phyloP scores from a whole-genome alignment of 805 yeast genomes.

The Schwanniomyces polymorphus region DNA sequence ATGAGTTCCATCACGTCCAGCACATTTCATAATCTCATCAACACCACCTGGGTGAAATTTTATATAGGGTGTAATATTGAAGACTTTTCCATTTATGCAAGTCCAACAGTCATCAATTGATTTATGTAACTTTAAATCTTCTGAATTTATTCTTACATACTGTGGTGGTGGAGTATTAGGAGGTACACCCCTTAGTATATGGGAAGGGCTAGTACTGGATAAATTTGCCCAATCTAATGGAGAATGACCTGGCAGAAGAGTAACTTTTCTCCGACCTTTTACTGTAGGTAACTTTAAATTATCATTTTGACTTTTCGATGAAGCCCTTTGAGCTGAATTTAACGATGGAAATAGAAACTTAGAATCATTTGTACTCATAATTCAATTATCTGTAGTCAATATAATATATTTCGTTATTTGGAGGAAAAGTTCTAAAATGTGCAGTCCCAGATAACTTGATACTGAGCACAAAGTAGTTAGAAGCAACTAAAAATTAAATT shows the following conservation, averaged over 20 bases:
- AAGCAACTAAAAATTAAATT: no score
- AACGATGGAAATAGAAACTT: conserved; percentile 27
- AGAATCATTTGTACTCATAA: background rate
- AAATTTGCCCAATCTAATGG: conserved; percentile 83
- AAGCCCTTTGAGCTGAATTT: conserved; percentile 37
- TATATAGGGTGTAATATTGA: conserved; percentile 81
- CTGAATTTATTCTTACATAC: conserved; percentile 49
- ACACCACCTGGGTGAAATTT: conserved; percentile 93
- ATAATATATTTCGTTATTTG: background rate
- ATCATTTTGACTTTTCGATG: conserved; percentile 9
- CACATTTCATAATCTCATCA: conserved; percentile 70
- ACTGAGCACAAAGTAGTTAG: no score
- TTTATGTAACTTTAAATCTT: conserved; percentile 61
- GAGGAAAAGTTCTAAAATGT: background rate
- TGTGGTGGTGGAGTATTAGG: conserved; percentile 54
- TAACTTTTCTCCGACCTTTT: conserved; percentile 48
- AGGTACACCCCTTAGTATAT: conserved; percentile 53
- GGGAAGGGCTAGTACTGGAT: conserved; percentile 42
- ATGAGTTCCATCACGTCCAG: conserved; percentile 80
- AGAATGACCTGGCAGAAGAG: conserved; percentile 74
- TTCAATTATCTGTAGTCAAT: background rate
- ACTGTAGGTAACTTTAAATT: conserved; percentile 9
- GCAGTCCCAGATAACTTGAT: no score
- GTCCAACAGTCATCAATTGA: conserved; percentile 81
- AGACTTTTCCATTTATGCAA: conserved; percentile 73